Conservation (phyloP, 2,329 filamentous ascomycete species). For the Fusarium azukiicola region DNA sequence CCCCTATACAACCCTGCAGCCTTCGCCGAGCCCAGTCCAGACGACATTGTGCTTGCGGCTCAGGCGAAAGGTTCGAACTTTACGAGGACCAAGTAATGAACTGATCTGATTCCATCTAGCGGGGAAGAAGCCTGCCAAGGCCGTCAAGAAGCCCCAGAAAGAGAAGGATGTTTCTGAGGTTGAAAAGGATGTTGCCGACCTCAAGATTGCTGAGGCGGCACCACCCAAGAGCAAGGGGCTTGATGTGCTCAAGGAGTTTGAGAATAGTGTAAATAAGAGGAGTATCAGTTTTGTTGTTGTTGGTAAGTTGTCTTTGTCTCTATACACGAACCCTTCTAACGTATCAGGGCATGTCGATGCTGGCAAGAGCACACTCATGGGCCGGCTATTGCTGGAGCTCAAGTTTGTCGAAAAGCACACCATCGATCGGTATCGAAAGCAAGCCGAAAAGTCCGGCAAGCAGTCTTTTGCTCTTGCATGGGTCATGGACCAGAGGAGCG, state of each 20-base stretch:
- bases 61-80: slow-evolving; percentile 92
- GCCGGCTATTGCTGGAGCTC: slow-evolving; percentile 93
- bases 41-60: slow-evolving; percentile 92
- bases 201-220: slow-evolving; percentile 74
- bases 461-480: slow-evolving; percentile 97
- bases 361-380: slow-evolving; percentile 99
- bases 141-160: slow-evolving; percentile 66
- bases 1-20: slow-evolving; percentile 76
- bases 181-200: slow-evolving; percentile 56
- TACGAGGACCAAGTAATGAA: slow-evolving; percentile 71
- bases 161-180: slow-evolving; percentile 55
- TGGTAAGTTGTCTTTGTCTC: slow-evolving; percentile 74
- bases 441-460: slow-evolving; percentile 96
- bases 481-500: slow-evolving; percentile 95
- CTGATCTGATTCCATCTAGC: slow-evolving; percentile 77
- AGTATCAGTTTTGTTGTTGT: slow-evolving; percentile 96
- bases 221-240: slow-evolving; percentile 88
- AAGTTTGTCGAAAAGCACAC: slow-evolving; percentile 94
- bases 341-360: slow-evolving; percentile 94
- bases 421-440: slow-evolving; percentile 92
- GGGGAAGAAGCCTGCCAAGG: slow-evolving; percentile 71
- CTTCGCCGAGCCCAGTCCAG: slow-evolving; percentile 93
- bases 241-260: slow-evolving; percentile 90
- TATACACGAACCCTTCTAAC: slow-evolving; percentile 35
- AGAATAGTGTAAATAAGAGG: slow-evolving; percentile 87